Evolutionary conservation across 805 yeast species (phyloP), one percentile per base, ranked within the genome.

Genomic region (Cyberlindnera mrakii): DNA sequence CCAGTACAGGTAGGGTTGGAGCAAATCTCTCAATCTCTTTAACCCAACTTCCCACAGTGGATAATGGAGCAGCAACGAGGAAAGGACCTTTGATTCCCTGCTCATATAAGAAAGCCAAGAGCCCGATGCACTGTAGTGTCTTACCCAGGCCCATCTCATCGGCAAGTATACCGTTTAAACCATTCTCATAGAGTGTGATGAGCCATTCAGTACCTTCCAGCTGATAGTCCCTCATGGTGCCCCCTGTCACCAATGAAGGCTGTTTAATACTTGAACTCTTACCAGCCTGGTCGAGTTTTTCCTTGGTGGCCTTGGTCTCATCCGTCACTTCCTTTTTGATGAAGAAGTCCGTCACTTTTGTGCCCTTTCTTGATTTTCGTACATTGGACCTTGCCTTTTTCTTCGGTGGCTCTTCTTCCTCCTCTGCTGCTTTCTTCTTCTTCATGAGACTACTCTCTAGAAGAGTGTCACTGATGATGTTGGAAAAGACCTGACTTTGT

Each of bases 81-180:
- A 85, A 87, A 0, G 95, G 93, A 0, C 96, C 96, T 32, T 66
- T 63, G 1, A 87, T 77, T 3, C 85, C 89, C 60, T 86, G 80
- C 51, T 87, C 96, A 37, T 82, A 74, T 31, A 90, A 66, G 55
- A 82, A 86, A 5, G 87, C 77, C 4, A 89, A 54, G 46, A 91
- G 71, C 0, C 96, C 75, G 43, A 91, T 87, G 35, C 93, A 82
- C 61, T 93, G 96, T 7, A 91, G 63, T 0, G 99, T 93, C 59
- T 91, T 91, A 2, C 99, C 99, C 20, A 91, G 67, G 0, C 98
- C 98, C 99, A 91, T 91, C 62, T 91, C 98, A 65, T 93, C 98
- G 0, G 98, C 98, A 17, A 93, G 66, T 30, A 93, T 90, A 3
- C 98, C 99, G 61, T 91, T 91, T 25, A 91, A 68, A 0, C 98